Evolutionary conservation across 345 rosid genomes (phyloP), one percentile per base, ranked within the genome.

Genomic region (Gossypium herbaceum): DNA sequence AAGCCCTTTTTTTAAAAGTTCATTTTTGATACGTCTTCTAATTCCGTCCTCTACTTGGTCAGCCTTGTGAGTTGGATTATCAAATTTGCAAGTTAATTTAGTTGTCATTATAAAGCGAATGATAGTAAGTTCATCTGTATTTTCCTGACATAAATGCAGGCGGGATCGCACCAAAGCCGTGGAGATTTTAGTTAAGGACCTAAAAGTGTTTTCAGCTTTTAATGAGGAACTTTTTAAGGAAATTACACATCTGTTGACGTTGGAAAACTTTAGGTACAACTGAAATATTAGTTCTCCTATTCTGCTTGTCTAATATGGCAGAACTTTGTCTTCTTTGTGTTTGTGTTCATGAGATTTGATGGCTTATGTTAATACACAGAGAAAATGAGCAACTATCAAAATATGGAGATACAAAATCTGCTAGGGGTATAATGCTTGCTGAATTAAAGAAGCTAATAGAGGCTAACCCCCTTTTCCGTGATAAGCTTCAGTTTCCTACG

Each of bases 401-500:
- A 74, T 89, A 93, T 54, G 94, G 97, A 19, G 98, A 93, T 77
- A 87, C 92, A 12, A 91, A 89, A 80, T 87, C 98, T 47, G 94
- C 97, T 62, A 91, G 97, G 85, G 79, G 85, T 74, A 86, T 91
- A 75, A 93, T 91, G 98, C 90, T 91, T 68, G 88, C 84, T 44
- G 98, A 93, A 78, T 79, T 93, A 73, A 93, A 89, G 77, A 93
- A 91, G 80, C 82, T 91, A 82, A 89, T 91, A 63, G 96, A 91
- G 85, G 95, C 93, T 41, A 91, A 91, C 65, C 96, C 96, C 19
- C 86, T 93, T 75, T 93, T 93, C 79, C 98, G 94, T 2, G 97
- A 93, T 71, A 93, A 93, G 84, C 93, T 91, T 83, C 98, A 89
- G 81, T 89, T 89, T 79, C 98, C 97, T 70, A 81, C 86, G 12